Evolutionary conservation across 371 early-diverging fungal genomes (phyloP).

Genomic region (Batkoa obscura): DNA sequence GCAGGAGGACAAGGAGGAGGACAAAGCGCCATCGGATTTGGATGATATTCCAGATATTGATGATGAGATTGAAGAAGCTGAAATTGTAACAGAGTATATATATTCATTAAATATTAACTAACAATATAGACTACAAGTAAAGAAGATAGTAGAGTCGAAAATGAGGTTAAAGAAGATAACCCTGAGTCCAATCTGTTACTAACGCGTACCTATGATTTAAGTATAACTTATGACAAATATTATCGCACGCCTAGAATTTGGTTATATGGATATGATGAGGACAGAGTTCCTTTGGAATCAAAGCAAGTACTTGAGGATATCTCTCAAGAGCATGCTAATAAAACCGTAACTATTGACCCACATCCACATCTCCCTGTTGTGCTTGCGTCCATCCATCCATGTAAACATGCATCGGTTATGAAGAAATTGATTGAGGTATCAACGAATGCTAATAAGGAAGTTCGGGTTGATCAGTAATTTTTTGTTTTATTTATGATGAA

Average conservation of each 20-base stretch:
- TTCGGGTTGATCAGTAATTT: conserved; percentile 82
- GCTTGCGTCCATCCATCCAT: conserved; percentile 89
- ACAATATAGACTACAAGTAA: neutral
- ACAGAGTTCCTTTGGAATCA: conserved; percentile 66
- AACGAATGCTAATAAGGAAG: conserved; percentile 30
- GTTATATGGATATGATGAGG: conserved; percentile 91
- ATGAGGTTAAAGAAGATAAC: neutral
- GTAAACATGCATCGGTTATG: conserved; percentile 96
- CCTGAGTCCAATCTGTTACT: conserved; percentile 47
- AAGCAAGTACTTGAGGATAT: conserved; percentile 88
- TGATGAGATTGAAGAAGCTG: conserved; percentile 56
- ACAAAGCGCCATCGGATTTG: conserved; percentile 39
- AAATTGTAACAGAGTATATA: conserved; percentile 23
- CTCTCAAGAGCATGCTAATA: conserved; percentile 90
- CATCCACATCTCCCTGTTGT: conserved; percentile 78
- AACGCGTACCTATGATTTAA: conserved; percentile 89
- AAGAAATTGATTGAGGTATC: conserved; percentile 77
- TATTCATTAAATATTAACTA: neutral
- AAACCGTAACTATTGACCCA: conserved; percentile 91
- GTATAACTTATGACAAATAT: conserved; percentile 97
- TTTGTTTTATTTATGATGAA: neutral
- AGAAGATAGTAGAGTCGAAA: conserved; percentile 15
- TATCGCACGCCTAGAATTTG: conserved; percentile 93
- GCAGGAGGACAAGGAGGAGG: conserved; percentile 30
- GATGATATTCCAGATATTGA: conserved; percentile 92